Percentiles rank a stretch among this genome's conserved stretches.
These are phyloP conservation scores for Cryptomeria japonica DNA, from an alignment of 75 land plant species.

Conservation along the genomic window DNA sequence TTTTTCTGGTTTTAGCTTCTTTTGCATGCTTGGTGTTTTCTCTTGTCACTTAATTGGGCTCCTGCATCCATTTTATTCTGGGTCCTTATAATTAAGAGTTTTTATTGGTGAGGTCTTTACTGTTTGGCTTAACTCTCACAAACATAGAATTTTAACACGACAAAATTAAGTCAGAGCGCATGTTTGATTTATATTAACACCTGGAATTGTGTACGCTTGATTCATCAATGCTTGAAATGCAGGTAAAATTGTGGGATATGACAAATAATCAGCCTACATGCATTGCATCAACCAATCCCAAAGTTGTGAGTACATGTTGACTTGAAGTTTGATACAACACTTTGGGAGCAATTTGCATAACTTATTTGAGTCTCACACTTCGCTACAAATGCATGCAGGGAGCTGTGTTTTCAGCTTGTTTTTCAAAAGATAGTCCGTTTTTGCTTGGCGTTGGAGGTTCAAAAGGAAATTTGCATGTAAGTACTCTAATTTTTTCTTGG, in stretches of 20 bases:
- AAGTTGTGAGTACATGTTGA: slow-evolving; percentile 57
- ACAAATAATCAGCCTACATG: slow-evolving; percentile 82
- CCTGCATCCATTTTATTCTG: neutral
- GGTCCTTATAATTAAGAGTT: neutral
- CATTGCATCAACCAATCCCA: slow-evolving; percentile 68
- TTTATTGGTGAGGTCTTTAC: neutral
- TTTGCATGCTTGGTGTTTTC: neutral
- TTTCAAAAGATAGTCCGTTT: slow-evolving; percentile 86
- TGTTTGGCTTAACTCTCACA: neutral
- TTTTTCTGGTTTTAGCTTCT: neutral
- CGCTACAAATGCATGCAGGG: slow-evolving; percentile 45
- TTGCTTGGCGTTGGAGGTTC: slow-evolving; percentile 90
- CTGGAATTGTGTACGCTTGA: neutral
- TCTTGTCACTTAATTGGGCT: neutral
- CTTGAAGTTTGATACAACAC: neutral
- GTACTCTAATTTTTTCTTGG: neutral
- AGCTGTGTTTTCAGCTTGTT: slow-evolving; percentile 75
- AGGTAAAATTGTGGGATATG: slow-evolving; percentile 95
- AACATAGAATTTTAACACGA: neutral
- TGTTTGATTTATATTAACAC: neutral
- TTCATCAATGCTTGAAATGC: slow-evolving; percentile 2
- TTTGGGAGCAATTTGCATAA: neutral
- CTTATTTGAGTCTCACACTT: neutral
- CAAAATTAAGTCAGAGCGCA: neutral
- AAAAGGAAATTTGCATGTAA: slow-evolving; percentile 77